These are phyloP conservation scores for Erysiphe neolycopersici DNA, from an alignment of 2,329 filamentous ascomycete species.

Conservation along the genomic window DNA sequence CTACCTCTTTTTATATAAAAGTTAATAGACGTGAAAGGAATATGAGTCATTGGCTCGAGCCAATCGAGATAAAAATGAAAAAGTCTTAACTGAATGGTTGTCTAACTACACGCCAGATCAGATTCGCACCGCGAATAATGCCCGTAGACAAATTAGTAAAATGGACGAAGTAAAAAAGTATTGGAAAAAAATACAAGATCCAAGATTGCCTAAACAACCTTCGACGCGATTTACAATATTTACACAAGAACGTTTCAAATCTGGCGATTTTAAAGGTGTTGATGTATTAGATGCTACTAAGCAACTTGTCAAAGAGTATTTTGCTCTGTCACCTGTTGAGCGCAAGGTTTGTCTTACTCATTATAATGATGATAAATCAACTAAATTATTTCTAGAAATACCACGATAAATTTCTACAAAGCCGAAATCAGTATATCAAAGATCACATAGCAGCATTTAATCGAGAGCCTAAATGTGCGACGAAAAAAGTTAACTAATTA, in stretches of 20 bases:
- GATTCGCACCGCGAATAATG: conserved; percentile 31
- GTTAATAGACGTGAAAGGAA: conserved; percentile 16
- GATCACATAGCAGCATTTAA: conserved; percentile 13
- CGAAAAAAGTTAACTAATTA: background rate
- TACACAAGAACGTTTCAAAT: conserved; percentile 17
- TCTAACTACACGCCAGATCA: conserved; percentile 24
- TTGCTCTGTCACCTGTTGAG: conserved; percentile 18
- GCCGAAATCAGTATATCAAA: conserved; percentile 9
- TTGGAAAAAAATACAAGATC: conserved; percentile 20
- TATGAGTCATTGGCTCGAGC: conserved; percentile 24
- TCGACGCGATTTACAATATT: conserved; percentile 18
- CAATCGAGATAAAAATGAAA: conserved; percentile 18
- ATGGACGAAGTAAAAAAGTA: conserved; percentile 1
- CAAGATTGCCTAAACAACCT: conserved; percentile 22
- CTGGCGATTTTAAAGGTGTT: conserved; percentile 25
- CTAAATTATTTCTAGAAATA: conserved; percentile 7
- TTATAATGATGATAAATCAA: background rate
- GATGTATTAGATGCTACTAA: conserved; percentile 15
- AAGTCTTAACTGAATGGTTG: conserved; percentile 26
- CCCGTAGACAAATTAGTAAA: conserved; percentile 16
- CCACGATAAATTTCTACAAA: conserved; percentile 9
- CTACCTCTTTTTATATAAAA: background rate
- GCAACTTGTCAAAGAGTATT: conserved; percentile 21
- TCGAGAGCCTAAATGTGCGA: background rate
- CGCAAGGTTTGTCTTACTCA: conserved; percentile 15